Evolutionary conservation across 1,139 yeast species (phyloP).

Genomic region (Zygosaccharomyces sapae): DNA sequence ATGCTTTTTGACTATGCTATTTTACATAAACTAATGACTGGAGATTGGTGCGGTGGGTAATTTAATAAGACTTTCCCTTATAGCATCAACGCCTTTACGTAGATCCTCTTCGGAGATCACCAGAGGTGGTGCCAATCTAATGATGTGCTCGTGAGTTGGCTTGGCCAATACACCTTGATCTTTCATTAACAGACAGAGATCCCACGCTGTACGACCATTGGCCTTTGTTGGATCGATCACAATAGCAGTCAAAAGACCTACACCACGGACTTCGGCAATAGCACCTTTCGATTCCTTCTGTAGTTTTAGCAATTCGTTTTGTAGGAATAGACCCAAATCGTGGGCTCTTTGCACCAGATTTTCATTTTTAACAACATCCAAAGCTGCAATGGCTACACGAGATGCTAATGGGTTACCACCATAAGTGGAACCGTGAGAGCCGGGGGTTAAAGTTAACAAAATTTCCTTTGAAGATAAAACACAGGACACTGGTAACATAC

Average conservation of each 20-base stretch:
- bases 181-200: slow-evolving; percentile 84
- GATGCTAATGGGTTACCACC: slow-evolving; percentile 98
- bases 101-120: slow-evolving; percentile 86
- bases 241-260: slow-evolving; percentile 83
- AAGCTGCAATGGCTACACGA: slow-evolving; percentile 90
- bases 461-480: slow-evolving; percentile 83
- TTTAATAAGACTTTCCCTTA: slow-evolving; percentile 55
- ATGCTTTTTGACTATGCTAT: neutral
- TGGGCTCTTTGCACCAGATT: slow-evolving; percentile 75
- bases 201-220: slow-evolving; percentile 95
- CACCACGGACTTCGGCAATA: slow-evolving; percentile 88
- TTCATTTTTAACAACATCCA: slow-evolving; percentile 85
- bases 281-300: slow-evolving; percentile 62
- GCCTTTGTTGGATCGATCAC: slow-evolving; percentile 83
- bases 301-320: slow-evolving; percentile 60
- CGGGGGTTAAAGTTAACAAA: slow-evolving; percentile 88
- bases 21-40: slow-evolving; percentile 7
- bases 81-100: slow-evolving; percentile 71
- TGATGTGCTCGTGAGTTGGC: slow-evolving; percentile 94
- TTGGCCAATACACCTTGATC: slow-evolving; percentile 87
- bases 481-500: slow-evolving; percentile 88
- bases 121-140: slow-evolving; percentile 94
- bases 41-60: slow-evolving; percentile 11
- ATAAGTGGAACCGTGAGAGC: slow-evolving; percentile 95
- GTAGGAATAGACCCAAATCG: slow-evolving; percentile 66